These are phyloP conservation scores for Fomitopsis schrenkii DNA, from an alignment of 1,284 basidiomycete species.

Conservation along the genomic window DNA sequence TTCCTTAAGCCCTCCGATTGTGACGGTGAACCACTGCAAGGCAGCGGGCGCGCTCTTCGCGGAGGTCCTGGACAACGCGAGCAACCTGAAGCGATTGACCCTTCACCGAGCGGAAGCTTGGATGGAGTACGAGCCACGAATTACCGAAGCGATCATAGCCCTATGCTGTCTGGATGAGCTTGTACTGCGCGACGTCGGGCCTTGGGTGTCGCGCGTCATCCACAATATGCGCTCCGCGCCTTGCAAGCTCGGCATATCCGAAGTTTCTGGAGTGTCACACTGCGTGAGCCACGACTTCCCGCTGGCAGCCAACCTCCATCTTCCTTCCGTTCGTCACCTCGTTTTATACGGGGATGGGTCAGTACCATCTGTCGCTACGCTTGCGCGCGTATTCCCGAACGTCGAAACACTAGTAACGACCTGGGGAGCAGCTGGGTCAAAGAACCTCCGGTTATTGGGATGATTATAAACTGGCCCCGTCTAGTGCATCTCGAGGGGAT, in stretches of 20 bases:
- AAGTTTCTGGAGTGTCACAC: background rate
- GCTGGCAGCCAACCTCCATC: background rate
- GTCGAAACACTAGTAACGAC: background rate
- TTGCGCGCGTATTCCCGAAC: background rate
- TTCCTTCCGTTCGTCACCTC: background rate
- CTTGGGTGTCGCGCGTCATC: background rate
- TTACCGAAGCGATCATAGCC: background rate
- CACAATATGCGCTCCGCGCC: background rate
- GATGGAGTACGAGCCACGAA: background rate
- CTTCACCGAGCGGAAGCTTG: background rate
- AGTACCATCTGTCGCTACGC: background rate
- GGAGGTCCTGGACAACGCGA: background rate
- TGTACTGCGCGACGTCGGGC: background rate
- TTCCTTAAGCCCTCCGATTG: background rate
- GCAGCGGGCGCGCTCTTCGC: background rate
- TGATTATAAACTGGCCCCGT: background rate
- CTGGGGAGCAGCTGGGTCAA: background rate
- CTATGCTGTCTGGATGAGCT: background rate
- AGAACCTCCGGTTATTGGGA: background rate
- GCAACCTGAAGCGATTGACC: background rate
- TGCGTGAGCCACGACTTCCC: background rate
- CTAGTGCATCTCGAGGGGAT: background rate
- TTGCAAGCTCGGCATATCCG: background rate
- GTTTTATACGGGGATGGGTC: background rate
- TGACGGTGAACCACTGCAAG: background rate